Evolutionary conservation across 345 rosid genomes (phyloP).

Genomic region (Lumnitzera racemosa): DNA sequence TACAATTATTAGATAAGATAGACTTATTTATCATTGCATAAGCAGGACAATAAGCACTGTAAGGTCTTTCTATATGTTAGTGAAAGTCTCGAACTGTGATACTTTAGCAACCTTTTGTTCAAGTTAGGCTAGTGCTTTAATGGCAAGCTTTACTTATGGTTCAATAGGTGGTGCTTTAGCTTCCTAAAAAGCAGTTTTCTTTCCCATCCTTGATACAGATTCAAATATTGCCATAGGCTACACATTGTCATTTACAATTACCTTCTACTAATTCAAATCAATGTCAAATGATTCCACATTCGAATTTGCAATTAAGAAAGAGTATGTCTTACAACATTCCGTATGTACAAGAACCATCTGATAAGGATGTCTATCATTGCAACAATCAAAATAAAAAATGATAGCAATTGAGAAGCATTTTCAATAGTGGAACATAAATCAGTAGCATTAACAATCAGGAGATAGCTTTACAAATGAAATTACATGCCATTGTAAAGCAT

Average conservation of each 20-base stretch:
- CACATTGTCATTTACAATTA: constrained; percentile 76
- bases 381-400: too few relatives aligned
- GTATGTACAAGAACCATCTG: neutral
- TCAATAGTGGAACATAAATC: too few relatives aligned
- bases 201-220: constrained; percentile 69
- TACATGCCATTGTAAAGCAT: too few relatives aligned
- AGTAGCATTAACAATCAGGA: too few relatives aligned
- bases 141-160: constrained; percentile 21
- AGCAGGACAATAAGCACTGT: too few relatives aligned
- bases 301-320: constrained; percentile 11
- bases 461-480: too few relatives aligned
- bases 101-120: neutral
- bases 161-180: constrained; percentile 32
- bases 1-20: too few relatives aligned
- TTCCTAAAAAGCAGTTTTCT: constrained; percentile 82
- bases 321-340: too few relatives aligned
- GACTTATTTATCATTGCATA: too few relatives aligned
- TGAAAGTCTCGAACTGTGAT: too few relatives aligned
- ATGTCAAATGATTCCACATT: constrained; percentile 80
- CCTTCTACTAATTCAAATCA: constrained; percentile 71
- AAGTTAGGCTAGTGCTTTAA: neutral
- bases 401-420: too few relatives aligned
- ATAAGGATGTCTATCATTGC: neutral
- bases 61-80: too few relatives aligned
- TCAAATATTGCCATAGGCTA: constrained; percentile 69